Conservation (phyloP, 2,329 filamentous ascomycete genomes). For the Leptographium procerum region DNA sequence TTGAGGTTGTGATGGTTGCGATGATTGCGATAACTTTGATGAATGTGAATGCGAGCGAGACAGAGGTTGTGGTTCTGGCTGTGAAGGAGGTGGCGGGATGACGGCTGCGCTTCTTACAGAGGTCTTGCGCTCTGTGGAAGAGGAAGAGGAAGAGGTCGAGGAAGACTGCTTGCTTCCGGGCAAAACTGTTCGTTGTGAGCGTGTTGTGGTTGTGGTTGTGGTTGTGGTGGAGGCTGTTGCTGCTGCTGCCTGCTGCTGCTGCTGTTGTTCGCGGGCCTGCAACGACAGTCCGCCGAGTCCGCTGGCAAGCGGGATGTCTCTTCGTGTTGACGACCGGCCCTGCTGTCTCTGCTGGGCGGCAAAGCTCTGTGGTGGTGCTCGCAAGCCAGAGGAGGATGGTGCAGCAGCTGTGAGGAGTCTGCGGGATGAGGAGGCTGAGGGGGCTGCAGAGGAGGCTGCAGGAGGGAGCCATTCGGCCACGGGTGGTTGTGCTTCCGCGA, state of each 20-base stretch:
- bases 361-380: conserved; percentile 51
- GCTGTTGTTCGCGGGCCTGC: conserved; percentile 13
- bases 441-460: conserved; percentile 17
- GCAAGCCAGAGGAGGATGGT: conserved; percentile 25
- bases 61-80: background rate
- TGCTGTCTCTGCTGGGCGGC: conserved; percentile 54
- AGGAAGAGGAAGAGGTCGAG: background rate
- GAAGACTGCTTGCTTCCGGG: background rate
- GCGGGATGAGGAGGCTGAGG: background rate
- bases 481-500: conserved; percentile 8
- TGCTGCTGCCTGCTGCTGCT: background rate
- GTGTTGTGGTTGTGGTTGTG: background rate
- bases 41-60: background rate
- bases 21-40: too few relatives aligned
- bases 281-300: conserved; percentile 11
- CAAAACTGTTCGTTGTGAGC: background rate
- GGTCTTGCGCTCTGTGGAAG: background rate
- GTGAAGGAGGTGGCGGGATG: background rate
- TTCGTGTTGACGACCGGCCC: conserved; percentile 23
- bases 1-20: background rate
- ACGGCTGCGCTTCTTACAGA: background rate
- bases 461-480: background rate
- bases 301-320: conserved; percentile 10
- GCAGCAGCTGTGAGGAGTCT: conserved; percentile 17
- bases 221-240: background rate